Evolutionary conservation across 441 rosid species (phyloP), one percentile per base, ranked within the genome.

Genomic region (Euphorbia corollata): DNA sequence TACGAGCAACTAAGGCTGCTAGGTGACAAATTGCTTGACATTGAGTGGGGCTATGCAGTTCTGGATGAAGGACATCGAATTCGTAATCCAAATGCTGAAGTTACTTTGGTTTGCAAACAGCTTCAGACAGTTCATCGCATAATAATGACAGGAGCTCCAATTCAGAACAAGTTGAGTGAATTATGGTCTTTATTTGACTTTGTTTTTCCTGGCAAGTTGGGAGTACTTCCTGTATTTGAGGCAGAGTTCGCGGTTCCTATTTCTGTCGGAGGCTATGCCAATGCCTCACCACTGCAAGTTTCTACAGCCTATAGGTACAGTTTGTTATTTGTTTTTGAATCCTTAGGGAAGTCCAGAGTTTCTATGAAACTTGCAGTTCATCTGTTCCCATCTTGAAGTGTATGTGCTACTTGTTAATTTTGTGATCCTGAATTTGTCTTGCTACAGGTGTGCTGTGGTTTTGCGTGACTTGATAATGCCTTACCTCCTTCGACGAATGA

Each of bases 41-140:
- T 91, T 70, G 93, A 83, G 68, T 94, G 99, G 99, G 97, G 97
- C 38, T 94, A 91, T 81, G 96, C 96, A 16, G 80, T 91, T 78
- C 72, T 94, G 74, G 97, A 94, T 75, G 99, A 94, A 82, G 97
- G 99, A 70, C 97, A 94, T 69, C 89, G 97, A 27, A 94, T 94
- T 72, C 89, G 98, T 56, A 93, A 93, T 77, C 98, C 98, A 63
- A 93, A 93, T 82, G 84, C 95, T 73, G 97, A 87, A 65, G 57
- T 93, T 61, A 89, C 97, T 68, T 79, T 93, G 50, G 92, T 86
- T 63, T 91, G 97, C 82, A 94, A 94, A 78, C 97, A 94, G 84
- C 86, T 94, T 62, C 99, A 89, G 84, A 94, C 97, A 5, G 88
- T 91, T 80, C 96, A 94, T 67, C 87, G 96, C 6, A 80, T 94